Evolutionary conservation across 2,329 filamentous ascomycete genomes (phyloP).

Genomic region (Aspergillus vadensis): DNA sequence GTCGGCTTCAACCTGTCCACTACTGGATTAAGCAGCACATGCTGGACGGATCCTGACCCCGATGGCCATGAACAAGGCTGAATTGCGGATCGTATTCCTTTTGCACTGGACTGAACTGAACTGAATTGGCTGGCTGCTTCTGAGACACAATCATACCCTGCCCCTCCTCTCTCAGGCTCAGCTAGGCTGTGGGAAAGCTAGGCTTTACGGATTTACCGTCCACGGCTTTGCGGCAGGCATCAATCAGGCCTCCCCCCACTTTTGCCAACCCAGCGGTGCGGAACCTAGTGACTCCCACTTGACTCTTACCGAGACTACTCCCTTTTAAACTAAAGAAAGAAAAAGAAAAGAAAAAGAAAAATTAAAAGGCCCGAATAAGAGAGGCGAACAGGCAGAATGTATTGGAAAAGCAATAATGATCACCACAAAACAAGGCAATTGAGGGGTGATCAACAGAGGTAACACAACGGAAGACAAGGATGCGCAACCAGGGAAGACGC

Average conservation of each 20-base stretch:
- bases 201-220: background rate
- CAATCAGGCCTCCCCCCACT: background rate
- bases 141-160: background rate
- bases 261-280: background rate
- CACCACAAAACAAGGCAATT: background rate
- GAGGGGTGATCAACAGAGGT: background rate
- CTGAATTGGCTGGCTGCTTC: background rate
- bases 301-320: background rate
- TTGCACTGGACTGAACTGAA: background rate
- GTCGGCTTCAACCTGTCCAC: background rate
- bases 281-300: background rate
- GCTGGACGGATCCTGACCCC: background rate
- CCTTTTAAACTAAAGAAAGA: no score
- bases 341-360: background rate
- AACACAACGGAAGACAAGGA: background rate
- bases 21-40: background rate
- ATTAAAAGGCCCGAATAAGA: background rate
- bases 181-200: background rate
- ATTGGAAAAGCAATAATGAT: background rate
- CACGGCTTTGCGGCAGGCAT: conserved; percentile 1
- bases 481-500: conserved; percentile 1
- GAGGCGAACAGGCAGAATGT: background rate
- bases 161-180: background rate
- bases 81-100: background rate
- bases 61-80: background rate